Evolutionary conservation across 768 basidiomycete species (phyloP).

Genomic region (Phylloporus scabripes): DNA sequence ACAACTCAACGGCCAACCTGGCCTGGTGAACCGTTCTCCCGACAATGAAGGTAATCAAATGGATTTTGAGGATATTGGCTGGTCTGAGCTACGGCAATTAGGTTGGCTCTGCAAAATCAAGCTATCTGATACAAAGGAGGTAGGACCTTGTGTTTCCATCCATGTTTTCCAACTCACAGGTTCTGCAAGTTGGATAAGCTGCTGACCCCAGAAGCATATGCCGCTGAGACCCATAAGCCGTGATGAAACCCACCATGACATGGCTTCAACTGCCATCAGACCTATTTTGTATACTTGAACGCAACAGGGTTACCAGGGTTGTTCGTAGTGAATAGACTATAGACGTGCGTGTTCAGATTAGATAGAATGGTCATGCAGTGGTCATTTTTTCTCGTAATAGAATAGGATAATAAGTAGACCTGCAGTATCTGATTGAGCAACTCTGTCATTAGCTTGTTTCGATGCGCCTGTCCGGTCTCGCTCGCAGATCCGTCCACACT

Average conservation of each 20-base stretch:
- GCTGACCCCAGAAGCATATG: conserved; percentile 74
- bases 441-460: no score
- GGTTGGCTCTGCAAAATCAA: conserved; percentile 97
- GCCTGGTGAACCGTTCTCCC: conserved; percentile 83
- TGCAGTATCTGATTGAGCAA: no score
- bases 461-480: not conserved
- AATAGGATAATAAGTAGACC: no score
- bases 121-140: conserved; percentile 71
- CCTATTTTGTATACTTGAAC: not conserved
- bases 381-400: not conserved
- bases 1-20: conserved; percentile 57
- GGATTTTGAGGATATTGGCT: not conserved
- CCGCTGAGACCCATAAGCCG: conserved; percentile 43
- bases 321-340: conserved; percentile 2
- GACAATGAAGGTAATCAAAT: conserved; percentile 66
- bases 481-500: conserved; percentile 8
- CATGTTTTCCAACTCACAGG: not conserved
- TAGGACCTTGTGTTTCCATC: conserved; percentile 28
- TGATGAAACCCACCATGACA: conserved; percentile 14
- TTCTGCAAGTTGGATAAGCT: conserved; percentile 56
- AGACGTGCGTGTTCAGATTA: conserved; percentile 11
- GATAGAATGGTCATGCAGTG: conserved; percentile 1
- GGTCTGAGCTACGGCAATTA: conserved; percentile 26
- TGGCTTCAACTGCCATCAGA: conserved; percentile 25
- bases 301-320: not conserved